phyloP scores from a whole-genome alignment of 2,329 filamentous ascomycete genomes.

The Fusarium chlamydosporum region DNA sequence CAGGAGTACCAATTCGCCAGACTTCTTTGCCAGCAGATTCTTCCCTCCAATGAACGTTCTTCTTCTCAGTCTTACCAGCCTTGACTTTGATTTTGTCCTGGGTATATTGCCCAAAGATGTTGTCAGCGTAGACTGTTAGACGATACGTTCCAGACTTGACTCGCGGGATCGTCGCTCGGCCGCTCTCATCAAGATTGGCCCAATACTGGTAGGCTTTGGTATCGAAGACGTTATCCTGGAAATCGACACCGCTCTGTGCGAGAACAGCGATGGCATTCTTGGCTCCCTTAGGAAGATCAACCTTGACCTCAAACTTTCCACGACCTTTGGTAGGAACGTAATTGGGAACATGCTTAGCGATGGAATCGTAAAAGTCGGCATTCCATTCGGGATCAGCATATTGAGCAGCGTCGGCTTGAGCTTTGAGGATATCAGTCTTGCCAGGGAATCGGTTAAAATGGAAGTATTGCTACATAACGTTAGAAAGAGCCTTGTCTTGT shows the following conservation, averaged over 20 bases:
- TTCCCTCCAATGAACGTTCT: constrained; percentile 63
- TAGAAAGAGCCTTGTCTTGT: neutral
- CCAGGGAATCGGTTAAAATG: constrained; percentile 71
- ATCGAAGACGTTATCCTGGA: constrained; percentile 63
- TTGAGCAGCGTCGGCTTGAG: constrained; percentile 68
- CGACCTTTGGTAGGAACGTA: constrained; percentile 68
- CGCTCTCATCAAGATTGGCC: constrained; percentile 64
- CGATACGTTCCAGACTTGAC: constrained; percentile 72
- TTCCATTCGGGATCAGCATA: constrained; percentile 69
- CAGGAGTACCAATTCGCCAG: constrained; percentile 73
- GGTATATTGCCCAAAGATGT: constrained; percentile 71
- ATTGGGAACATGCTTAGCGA: constrained; percentile 70
- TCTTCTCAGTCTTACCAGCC: constrained; percentile 56
- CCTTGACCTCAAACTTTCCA: constrained; percentile 64
- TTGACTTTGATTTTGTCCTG: constrained; percentile 65
- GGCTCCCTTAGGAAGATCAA: constrained; percentile 67
- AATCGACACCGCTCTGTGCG: constrained; percentile 53
- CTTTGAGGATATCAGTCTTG: constrained; percentile 61
- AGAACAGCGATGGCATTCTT: constrained; percentile 69
- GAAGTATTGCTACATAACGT: constrained; percentile 63
- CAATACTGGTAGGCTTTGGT: constrained; percentile 73
- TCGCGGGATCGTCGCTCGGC: constrained; percentile 66
- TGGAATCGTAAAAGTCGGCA: constrained; percentile 72
- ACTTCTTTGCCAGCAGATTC: constrained; percentile 71
- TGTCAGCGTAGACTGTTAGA: constrained; percentile 73